These are phyloP conservation scores for Ophiosphaerella herpotricha DNA, from an alignment of 2,329 filamentous ascomycete species.

Conservation along the genomic window DNA sequence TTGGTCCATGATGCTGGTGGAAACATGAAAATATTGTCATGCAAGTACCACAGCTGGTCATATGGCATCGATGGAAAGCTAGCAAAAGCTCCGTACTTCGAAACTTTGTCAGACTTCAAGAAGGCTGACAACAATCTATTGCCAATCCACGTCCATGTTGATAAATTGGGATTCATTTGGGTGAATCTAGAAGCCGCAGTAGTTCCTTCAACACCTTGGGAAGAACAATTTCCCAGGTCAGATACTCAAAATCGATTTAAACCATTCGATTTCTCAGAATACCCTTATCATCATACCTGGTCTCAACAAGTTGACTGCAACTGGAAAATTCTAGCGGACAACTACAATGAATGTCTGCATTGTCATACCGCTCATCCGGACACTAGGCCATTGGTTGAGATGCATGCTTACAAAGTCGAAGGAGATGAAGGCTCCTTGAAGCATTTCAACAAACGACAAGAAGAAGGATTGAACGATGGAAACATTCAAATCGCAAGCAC, in stretches of 20 bases:
- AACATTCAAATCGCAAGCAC: constrained; percentile 35
- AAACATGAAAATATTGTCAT: no score
- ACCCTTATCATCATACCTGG: constrained; percentile 53
- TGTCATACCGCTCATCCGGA: constrained; percentile 64
- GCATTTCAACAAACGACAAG: constrained; percentile 33
- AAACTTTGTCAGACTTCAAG: no score
- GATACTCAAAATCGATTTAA: constrained; percentile 41
- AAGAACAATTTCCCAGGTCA: constrained; percentile 32
- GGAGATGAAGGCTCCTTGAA: constrained; percentile 36
- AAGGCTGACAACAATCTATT: no score
- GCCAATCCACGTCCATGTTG: no score
- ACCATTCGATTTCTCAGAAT: constrained; percentile 46
- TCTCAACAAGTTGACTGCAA: constrained; percentile 37
- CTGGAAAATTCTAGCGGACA: constrained; percentile 53
- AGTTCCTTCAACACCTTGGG: constrained; percentile 15
- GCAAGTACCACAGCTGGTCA: no score
- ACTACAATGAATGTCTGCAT: constrained; percentile 71
- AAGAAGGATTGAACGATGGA: constrained; percentile 24
- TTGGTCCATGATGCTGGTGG: background rate
- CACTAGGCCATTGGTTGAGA: constrained; percentile 59
- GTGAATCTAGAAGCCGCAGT: no score
- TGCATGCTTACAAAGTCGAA: constrained; percentile 56
- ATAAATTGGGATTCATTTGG: no score
- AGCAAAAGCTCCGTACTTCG: no score
- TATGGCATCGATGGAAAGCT: no score